These are phyloP conservation scores for Colletotrichum destructivum DNA, from an alignment of 2,329 filamentous ascomycete species.

Conservation along the genomic window DNA sequence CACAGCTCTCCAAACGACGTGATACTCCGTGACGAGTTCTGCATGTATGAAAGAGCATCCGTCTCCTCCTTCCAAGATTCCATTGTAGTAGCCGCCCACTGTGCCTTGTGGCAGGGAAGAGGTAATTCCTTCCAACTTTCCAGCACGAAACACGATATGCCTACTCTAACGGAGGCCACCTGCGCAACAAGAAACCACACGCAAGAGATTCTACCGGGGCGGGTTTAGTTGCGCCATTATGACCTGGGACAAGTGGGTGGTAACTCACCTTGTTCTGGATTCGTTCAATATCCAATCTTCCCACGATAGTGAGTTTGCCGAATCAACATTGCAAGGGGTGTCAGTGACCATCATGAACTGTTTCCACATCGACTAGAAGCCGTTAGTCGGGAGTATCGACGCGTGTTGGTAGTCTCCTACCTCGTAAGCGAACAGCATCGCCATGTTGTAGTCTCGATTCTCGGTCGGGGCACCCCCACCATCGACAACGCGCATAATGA, in stretches of 20 bases:
- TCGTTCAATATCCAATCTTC: conserved; percentile 35
- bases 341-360: conserved; percentile 1
- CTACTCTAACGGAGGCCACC: conserved; percentile 20
- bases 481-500: conserved; percentile 38
- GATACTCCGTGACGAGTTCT: not conserved
- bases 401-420: not conserved
- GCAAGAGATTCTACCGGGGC: conserved; percentile 7
- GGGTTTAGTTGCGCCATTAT: not conserved
- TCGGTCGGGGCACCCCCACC: not conserved
- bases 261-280: conserved; percentile 23
- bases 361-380: conserved; percentile 3
- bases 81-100: conserved; percentile 23
- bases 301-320: not conserved
- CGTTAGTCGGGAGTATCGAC: not conserved
- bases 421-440: conserved; percentile 31
- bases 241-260: too few species aligned
- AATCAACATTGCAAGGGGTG: not conserved
- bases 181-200: conserved; percentile 36
- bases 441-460: conserved; percentile 18
- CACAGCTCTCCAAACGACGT: conserved; percentile 18
- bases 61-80: conserved; percentile 29
- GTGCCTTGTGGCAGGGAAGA: conserved; percentile 26
- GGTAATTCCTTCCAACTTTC: conserved; percentile 23
- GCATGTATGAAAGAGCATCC: not conserved
- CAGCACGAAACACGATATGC: conserved; percentile 15